Base-by-base conservation (phyloP, 139 green algal species). In the Spirogloea muscicola region DNA sequence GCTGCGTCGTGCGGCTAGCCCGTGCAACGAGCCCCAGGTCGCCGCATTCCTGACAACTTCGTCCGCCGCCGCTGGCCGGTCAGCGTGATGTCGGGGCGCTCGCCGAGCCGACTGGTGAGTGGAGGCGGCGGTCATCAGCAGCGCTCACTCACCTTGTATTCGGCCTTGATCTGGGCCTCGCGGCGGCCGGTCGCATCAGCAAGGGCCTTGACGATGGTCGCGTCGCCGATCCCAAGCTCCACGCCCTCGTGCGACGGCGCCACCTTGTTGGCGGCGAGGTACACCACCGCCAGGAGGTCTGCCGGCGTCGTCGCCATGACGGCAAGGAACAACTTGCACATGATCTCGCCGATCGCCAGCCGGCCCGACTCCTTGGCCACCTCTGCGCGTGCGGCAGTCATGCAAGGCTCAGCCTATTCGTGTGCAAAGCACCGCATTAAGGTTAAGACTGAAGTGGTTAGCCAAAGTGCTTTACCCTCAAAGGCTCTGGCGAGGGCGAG, bases 171-270 rank as follows among this genome's bases (percentile, higher is more conserved):
- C n/a, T 42, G 31, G 3, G 67, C 68, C 68, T 96, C 94, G 51
- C 90, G 94, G 49, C 85, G 82, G 10, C 93, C 91, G 16, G 92
- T 97, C 21, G 86, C 86, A 43, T 92, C 71, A 10, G 87, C 87
- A 46, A 98, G 74, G 4, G 89, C 88, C 82, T 95, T 96, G 58
- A 97, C 89, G 3, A 99, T 84, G 5, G 88, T 95, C 29, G 89
- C 78, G 25, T 99, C 94, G 0, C 94, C 94, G 5, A 98, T 89
- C 39, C 93, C 93, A 49, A 99, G 89, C 87, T 99, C 94, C 21
- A 96, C 66, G 10, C 92, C 94, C 41, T 87, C 83, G 80, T 98
- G 91, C 0, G 91, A 78, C 0, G 94, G 91, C 16, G 88, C 91
- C 63, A 99, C 88, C 5, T 79, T 74, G 83, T 96, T 97, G 42